These are phyloP conservation scores for Clonostachys sp. DNA, from an alignment of 2,329 filamentous ascomycete genomes.

Conservation along the genomic window DNA sequence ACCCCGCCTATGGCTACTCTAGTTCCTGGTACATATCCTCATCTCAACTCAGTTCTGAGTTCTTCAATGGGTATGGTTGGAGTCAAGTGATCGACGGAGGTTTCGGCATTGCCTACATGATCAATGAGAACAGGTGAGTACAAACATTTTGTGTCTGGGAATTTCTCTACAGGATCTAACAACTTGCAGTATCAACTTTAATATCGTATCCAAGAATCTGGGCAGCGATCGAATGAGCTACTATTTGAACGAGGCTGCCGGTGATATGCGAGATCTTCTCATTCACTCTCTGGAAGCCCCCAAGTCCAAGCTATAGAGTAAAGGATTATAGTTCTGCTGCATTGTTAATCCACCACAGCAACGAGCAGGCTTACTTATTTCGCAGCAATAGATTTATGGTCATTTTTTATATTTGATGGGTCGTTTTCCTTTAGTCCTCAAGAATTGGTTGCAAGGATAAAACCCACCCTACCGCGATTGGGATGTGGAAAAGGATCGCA, in stretches of 20 bases:
- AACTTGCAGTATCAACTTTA: constrained; percentile 79
- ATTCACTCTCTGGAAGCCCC: constrained; percentile 71
- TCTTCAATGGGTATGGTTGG: constrained; percentile 99
- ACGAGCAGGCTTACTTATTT: no score
- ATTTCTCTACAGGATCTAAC: constrained; percentile 3
- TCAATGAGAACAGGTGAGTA: constrained; percentile 88
- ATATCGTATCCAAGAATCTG: constrained; percentile 89
- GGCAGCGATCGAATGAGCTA: constrained; percentile 92
- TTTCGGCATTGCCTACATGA: constrained; percentile 99
- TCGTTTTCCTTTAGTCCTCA: no score
- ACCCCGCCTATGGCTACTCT: constrained; percentile 81
- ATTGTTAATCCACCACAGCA: no score
- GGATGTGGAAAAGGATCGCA: no score
- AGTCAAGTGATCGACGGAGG: constrained; percentile 94
- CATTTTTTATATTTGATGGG: no score
- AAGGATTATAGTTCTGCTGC: no score
- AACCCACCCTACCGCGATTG: no score
- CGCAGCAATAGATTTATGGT: no score
- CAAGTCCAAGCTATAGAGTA: constrained; percentile 78
- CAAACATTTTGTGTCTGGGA: neutral
- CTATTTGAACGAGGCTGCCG: constrained; percentile 90
- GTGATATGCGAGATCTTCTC: constrained; percentile 84
- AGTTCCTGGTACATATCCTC: constrained; percentile 85
- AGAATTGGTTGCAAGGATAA: no score
- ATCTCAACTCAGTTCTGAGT: constrained; percentile 89